Evolutionary conservation across 371 early-diverging fungal species (phyloP).

Genomic region (Mortierella sp.): DNA sequence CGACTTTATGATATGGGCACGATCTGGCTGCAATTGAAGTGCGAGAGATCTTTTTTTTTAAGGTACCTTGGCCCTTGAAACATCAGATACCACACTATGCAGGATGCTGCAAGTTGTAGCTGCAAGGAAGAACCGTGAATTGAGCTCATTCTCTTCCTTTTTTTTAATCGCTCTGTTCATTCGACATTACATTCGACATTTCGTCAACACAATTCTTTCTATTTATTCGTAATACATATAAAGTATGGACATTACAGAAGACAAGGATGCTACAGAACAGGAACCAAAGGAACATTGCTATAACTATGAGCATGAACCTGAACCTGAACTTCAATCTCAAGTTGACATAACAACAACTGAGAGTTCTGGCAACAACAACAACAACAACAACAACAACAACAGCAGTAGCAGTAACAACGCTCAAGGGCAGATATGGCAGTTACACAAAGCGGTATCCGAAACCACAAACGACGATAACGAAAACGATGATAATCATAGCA

Average conservation of each 20-base stretch:
- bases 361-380: background rate
- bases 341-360: background rate
- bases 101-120: background rate
- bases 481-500: background rate
- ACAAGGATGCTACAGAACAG: background rate
- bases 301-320: background rate
- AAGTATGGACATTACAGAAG: no score
- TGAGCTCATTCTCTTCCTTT: no score
- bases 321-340: background rate
- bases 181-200: background rate
- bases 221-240: no score
- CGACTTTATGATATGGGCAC: no score
- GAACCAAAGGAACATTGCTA: background rate
- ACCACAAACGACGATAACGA: background rate
- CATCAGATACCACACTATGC: no score
- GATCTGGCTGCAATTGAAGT: no score
- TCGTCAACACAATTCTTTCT: background rate
- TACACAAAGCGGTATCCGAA: no score
- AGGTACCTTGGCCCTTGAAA: background rate
- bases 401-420: no score
- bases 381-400: no score
- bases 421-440: no score
- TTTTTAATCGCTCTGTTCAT: background rate
- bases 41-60: background rate
- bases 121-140: no score